Conservation (phyloP, 1,139 yeast genomes). For the Lodderomyces jiufengensis region DNA sequence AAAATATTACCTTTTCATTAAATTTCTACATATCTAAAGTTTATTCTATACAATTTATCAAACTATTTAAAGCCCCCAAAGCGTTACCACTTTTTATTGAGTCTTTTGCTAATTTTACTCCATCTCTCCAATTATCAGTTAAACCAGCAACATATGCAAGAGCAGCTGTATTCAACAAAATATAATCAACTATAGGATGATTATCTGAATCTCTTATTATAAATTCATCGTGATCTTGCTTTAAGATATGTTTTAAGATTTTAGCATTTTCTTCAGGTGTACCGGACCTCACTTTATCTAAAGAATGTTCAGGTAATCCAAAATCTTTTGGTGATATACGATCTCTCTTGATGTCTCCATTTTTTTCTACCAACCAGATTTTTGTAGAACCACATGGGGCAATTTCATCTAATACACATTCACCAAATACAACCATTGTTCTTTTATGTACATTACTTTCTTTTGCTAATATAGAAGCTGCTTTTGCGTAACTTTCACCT, state of each 20-base stretch:
- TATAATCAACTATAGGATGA: constrained; percentile 79
- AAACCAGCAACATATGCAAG: constrained; percentile 74
- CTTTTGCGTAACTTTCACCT: constrained; percentile 82
- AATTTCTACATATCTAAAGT: too few relatives aligned
- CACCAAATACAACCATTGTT: constrained; percentile 90
- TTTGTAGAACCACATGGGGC: constrained; percentile 82
- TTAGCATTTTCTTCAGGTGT: constrained; percentile 84
- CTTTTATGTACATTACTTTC: constrained; percentile 44
- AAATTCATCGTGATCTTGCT: constrained; percentile 47
- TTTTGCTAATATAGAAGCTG: constrained; percentile 55
- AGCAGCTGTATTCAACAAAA: constrained; percentile 82
- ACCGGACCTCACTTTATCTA: constrained; percentile 70
- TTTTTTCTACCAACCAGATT: constrained; percentile 66
- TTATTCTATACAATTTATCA: constrained; percentile 18
- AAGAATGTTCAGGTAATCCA: constrained; percentile 71
- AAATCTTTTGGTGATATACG: constrained; percentile 65
- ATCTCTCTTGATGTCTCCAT: constrained; percentile 35
- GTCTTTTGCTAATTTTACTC: constrained; percentile 68
- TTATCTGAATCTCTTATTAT: constrained; percentile 25
- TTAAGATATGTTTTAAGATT: constrained; percentile 52
- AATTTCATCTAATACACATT: constrained; percentile 86
- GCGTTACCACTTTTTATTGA: constrained; percentile 71
- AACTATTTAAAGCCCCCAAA: constrained; percentile 50
- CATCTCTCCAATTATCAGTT: constrained; percentile 67
- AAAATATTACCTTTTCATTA: too few relatives aligned